phyloP scores from a whole-genome alignment of 2,329 filamentous ascomycete genomes.

The Fusarium sp. region DNA sequence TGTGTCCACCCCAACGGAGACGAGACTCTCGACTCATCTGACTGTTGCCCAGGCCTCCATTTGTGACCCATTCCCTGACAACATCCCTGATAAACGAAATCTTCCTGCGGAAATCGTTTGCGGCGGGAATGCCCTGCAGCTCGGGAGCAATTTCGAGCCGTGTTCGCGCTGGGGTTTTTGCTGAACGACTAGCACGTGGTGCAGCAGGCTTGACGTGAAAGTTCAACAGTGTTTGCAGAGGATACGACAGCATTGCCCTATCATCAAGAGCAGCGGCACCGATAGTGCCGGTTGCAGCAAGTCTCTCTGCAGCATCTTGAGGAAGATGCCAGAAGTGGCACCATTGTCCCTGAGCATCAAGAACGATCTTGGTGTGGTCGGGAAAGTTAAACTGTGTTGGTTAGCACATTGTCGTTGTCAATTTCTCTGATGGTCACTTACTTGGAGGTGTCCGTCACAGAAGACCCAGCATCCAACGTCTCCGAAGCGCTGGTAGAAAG shows the following conservation, averaged over 20 bases:
- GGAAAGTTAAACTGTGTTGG: constrained; percentile 81
- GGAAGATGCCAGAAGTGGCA: constrained; percentile 83
- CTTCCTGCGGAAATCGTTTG: constrained; percentile 79
- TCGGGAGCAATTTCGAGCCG: constrained; percentile 70
- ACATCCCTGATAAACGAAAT: constrained; percentile 77
- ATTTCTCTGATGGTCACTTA: constrained; percentile 47
- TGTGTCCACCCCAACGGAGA: constrained; percentile 67
- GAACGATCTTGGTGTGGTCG: constrained; percentile 85
- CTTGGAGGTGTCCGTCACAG: constrained; percentile 81
- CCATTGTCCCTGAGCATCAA: constrained; percentile 78
- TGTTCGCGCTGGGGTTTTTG: constrained; percentile 59
- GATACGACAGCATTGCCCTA: constrained; percentile 77
- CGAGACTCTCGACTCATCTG: constrained; percentile 66
- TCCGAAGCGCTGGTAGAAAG: constrained; percentile 84
- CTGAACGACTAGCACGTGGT: constrained; percentile 56
- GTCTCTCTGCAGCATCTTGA: constrained; percentile 73
- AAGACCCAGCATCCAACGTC: constrained; percentile 87
- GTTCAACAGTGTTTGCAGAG: constrained; percentile 78
- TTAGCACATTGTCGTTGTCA: constrained; percentile 34
- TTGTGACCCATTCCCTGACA: constrained; percentile 76
- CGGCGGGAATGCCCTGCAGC: constrained; percentile 72
- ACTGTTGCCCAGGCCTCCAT: constrained; percentile 76
- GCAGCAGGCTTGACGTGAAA: constrained; percentile 63
- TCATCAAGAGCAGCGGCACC: constrained; percentile 76
- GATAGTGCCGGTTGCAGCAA: constrained; percentile 73